Evolutionary conservation across 2,329 filamentous ascomycete species (phyloP), one percentile per base, ranked within the genome.

Genomic region (Zarea fungicola): DNA sequence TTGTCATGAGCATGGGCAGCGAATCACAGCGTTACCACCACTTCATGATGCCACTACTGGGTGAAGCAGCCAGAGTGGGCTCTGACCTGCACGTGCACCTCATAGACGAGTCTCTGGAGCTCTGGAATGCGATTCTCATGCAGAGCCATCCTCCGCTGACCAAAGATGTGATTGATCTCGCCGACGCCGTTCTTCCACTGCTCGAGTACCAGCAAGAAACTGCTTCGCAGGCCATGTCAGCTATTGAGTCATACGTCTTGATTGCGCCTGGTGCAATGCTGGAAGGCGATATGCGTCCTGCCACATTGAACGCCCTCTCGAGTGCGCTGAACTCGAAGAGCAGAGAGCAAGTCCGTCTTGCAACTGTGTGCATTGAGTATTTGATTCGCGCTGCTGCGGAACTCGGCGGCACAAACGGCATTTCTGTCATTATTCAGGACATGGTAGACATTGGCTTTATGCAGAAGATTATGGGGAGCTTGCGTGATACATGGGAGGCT

Each of bases 101-200:
- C 10, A 81, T 96, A 11, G 93, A 97, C 53, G 93, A 99, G 63
- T 88, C 89, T 0, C 73, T 97, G 13, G 91, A 96, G 49, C 78
- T 99, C 3, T 97, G 92, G 92, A 77, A 79, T 28, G 81, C 85
- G 2, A 81, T 96, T 10, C 66, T 91, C 31, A 74, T 74, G 54
- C 81, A 89, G 58, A 84, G 83, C 50, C 74, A 77, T 7, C 69
- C 80, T 11, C 83, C 85, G 1, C 69, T 83, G 3, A 75, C 81
- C 1, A 68, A 75, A 1, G 80, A 83, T 13, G 68, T 91, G n/a
- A 64, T 86, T 4, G 70, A 74, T 4, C 73, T 92, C 29, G 75
- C 81, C 3, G 76, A 80, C n/a, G 68, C 76, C 39, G 75, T 81
- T 1, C 77, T 90, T 13, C 81, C 81, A 1, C 73, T 89, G 8